Evolutionary conservation across 306 rosid species (phyloP).

Genomic region (Myrica gale): DNA sequence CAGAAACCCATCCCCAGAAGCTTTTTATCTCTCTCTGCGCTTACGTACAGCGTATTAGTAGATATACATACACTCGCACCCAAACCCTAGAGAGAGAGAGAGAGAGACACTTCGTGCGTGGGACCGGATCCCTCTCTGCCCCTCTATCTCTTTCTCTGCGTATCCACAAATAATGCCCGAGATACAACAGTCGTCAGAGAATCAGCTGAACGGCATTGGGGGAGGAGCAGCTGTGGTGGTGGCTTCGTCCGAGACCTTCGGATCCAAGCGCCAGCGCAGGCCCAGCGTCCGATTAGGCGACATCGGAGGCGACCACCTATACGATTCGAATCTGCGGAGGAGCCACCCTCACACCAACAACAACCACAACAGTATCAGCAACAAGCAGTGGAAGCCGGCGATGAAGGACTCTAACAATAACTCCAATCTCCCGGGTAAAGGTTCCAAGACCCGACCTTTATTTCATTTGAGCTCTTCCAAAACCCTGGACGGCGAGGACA

Average conservation of each 20-base stretch:
- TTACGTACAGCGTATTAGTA: too few species aligned
- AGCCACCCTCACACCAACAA: background rate
- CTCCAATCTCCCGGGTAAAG: slow-evolving; percentile 46
- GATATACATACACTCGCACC: background rate
- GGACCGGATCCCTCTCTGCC: background rate
- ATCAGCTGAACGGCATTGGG: slow-evolving; percentile 48
- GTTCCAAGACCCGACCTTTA: slow-evolving; percentile 82
- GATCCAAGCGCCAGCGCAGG: slow-evolving; percentile 78
- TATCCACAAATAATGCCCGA: slow-evolving; percentile 13
- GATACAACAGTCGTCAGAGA: background rate
- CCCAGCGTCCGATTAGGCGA: slow-evolving; percentile 95
- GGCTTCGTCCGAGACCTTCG: slow-evolving; percentile 56
- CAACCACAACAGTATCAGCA: background rate
- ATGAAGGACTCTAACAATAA: slow-evolving; percentile 40
- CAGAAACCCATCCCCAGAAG: too few species aligned
- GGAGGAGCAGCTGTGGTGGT: slow-evolving; percentile 25
- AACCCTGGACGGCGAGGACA: slow-evolving; percentile 59
- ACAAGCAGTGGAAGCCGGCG: slow-evolving; percentile 64
- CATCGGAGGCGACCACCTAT: slow-evolving; percentile 86
- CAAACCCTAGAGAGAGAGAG: slow-evolving; percentile 4
- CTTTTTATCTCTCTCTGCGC: too few species aligned
- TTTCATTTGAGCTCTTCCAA: slow-evolving; percentile 65
- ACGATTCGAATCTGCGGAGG: slow-evolving; percentile 71
- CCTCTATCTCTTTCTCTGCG: background rate
- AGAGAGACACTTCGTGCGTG: background rate